Percentiles rank a stretch among this genome's conserved stretches.
Conservation (phyloP, 257 asterid genomes). For the Ocimum tenuiflorum region DNA sequence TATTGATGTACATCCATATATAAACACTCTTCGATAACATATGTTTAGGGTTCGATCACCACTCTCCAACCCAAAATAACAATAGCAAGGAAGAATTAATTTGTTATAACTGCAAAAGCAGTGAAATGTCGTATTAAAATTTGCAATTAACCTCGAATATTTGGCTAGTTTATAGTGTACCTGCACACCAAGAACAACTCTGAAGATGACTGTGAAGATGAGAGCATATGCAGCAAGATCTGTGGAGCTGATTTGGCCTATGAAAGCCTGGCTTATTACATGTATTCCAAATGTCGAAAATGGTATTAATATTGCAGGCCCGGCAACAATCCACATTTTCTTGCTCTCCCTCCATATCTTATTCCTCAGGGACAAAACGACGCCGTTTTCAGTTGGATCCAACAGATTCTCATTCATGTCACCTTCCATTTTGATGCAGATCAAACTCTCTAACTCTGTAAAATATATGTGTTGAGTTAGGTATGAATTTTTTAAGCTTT, state of each 20-base stretch:
- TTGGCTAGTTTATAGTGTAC: too few species aligned
- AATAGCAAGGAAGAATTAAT: too few species aligned
- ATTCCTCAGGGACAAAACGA: neutral
- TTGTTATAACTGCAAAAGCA: too few species aligned
- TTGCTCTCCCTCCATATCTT: slow-evolving; percentile 46
- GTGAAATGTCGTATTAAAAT: too few species aligned
- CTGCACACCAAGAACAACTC: slow-evolving; percentile 39
- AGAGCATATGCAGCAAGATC: slow-evolving; percentile 57
- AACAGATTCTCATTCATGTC: slow-evolving; percentile 9
- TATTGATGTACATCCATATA: too few species aligned
- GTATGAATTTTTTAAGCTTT: too few species aligned
- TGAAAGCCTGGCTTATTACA: slow-evolving; percentile 53
- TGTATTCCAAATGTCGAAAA: slow-evolving; percentile 26
- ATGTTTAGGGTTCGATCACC: too few species aligned
- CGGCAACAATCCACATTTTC: slow-evolving; percentile 49
- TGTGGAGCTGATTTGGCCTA: slow-evolving; percentile 48
- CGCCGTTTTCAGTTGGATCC: neutral
- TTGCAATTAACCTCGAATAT: too few species aligned
- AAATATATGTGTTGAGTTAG: neutral
- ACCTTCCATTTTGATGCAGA: slow-evolving; percentile 13
- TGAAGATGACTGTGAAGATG: slow-evolving; percentile 35
- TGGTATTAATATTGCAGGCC: slow-evolving; percentile 42
- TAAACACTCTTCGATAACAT: too few species aligned
- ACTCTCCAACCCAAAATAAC: too few species aligned
- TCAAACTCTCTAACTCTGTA: too few species aligned